These are phyloP conservation scores for Marasmius oreades DNA, from an alignment of 1,284 basidiomycete species.

Conservation along the genomic window DNA sequence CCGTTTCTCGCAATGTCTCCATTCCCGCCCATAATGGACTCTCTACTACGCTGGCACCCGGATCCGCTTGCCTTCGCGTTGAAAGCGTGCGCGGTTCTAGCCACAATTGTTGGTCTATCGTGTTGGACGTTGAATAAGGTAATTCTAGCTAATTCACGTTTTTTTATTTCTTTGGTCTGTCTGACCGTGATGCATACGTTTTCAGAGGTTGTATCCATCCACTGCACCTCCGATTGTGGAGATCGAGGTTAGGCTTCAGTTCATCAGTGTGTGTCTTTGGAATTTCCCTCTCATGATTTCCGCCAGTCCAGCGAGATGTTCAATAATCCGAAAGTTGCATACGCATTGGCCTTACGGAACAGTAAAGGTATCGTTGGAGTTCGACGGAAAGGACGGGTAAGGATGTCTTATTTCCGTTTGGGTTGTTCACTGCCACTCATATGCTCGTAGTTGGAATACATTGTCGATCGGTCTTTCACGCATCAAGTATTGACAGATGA, in stretches of 20 bases:
- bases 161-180: not conserved
- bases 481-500: constrained; percentile 28
- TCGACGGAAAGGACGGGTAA: constrained; percentile 27
- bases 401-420: not conserved
- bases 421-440: not conserved
- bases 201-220: not conserved
- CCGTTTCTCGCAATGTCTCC: not conserved
- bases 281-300: not conserved
- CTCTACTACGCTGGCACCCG: not conserved
- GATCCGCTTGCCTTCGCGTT: not conserved
- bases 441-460: constrained; percentile 28
- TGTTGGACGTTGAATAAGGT: not conserved
- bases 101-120: not conserved
- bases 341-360: constrained; percentile 25
- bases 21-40: not conserved
- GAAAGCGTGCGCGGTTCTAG: not conserved
- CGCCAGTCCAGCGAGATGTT: constrained; percentile 24
- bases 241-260: not conserved
- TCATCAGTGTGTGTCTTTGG: not conserved
- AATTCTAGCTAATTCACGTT: not conserved
- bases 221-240: not conserved
- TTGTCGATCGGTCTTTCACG: constrained; percentile 23
- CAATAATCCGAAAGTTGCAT: constrained; percentile 26
- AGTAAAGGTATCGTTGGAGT: constrained; percentile 32
- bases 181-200: not conserved